phyloP scores from a whole-genome alignment of 2,329 filamentous ascomycete species.

The Zymoseptoria ardabiliae region DNA sequence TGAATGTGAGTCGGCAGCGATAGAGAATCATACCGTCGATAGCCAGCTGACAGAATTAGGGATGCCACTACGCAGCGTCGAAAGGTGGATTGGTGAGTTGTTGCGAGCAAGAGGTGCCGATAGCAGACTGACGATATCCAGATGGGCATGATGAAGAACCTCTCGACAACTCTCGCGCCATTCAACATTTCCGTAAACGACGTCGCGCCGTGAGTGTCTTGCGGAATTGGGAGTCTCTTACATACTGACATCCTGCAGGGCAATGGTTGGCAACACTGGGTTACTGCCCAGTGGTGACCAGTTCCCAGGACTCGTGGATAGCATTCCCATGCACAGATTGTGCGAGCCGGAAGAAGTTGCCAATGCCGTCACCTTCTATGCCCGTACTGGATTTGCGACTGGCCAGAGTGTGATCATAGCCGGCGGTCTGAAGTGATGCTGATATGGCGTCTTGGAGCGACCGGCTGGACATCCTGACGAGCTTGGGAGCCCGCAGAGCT shows the following conservation, averaged over 20 bases:
- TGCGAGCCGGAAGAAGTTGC: conserved; percentile 53
- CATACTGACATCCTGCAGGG: conserved; percentile 21
- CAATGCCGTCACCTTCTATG: conserved; percentile 53
- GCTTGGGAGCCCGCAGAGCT: neutral
- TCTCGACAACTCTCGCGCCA: conserved; percentile 52
- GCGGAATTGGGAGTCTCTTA: neutral
- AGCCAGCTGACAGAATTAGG: conserved; percentile 7
- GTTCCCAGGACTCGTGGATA: conserved; percentile 49
- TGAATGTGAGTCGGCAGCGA: conserved; percentile 51
- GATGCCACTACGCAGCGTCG: conserved; percentile 23
- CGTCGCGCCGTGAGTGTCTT: conserved; percentile 45
- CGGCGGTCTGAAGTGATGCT: conserved; percentile 18
- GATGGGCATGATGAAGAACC: conserved; percentile 58
- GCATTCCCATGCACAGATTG: conserved; percentile 51
- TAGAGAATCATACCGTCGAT: neutral
- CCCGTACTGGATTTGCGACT: conserved; percentile 44
- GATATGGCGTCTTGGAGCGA: neutral
- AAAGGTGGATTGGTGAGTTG: conserved; percentile 31
- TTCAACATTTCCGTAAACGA: conserved; percentile 60
- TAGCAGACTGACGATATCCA: conserved; percentile 23
- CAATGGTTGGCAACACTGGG: conserved; percentile 51
- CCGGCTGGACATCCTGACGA: neutral
- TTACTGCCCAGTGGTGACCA: conserved; percentile 50
- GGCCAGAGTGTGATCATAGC: conserved; percentile 20
- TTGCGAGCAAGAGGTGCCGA: neutral